Evolutionary conservation across 441 rosid genomes (phyloP), one percentile per base, ranked within the genome.

Genomic region (Bruguiera hainesii): DNA sequence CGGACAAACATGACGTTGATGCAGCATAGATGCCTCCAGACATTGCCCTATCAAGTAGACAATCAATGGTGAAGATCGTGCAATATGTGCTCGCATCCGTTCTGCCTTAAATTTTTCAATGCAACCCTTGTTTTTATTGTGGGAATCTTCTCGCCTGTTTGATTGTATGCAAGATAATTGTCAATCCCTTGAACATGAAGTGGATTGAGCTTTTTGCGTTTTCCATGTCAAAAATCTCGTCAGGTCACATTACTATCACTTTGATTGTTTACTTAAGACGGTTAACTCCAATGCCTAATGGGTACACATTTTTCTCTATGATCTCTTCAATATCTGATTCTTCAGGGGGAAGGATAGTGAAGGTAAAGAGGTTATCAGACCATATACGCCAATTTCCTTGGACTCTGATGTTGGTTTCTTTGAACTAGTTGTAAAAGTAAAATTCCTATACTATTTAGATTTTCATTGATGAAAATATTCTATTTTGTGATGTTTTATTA

Each of bases 361-460:
- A 77, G 94, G 88, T 26, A 80, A 80, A 70, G 96, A 85, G 68
- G 89, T 91, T 71, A 76, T 83, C 33, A 89, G 87, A 69, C 89
- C 96, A 46, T 91, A 89, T 52, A 91, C 97, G n/a, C 96, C 97
- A 1, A 85, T 91, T 48, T 89, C 97, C 4, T 68, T 91, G 80
- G 97, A 89, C 75, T 82, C 89, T 31, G 96, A 91, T 64, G 67
- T 82, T 75, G 97, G 97, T 15, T 67, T 75, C 74, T 91, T 91
- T 37, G 93, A 89, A 74, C 77, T 91, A 51, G 93, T 91, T 57
- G 84, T 89, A 31, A 91, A 91, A 89, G 97, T 89, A 78, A 48
- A 29, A 42, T 42, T 42, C 16, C 48, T 0, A 42, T 42, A 42
- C 48, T 11, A 3, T 13, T 64, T 29, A 7, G 0, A 15, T 8